Base-by-base conservation (phyloP, 1,139 yeast species). In the Hansenula sp. region DNA sequence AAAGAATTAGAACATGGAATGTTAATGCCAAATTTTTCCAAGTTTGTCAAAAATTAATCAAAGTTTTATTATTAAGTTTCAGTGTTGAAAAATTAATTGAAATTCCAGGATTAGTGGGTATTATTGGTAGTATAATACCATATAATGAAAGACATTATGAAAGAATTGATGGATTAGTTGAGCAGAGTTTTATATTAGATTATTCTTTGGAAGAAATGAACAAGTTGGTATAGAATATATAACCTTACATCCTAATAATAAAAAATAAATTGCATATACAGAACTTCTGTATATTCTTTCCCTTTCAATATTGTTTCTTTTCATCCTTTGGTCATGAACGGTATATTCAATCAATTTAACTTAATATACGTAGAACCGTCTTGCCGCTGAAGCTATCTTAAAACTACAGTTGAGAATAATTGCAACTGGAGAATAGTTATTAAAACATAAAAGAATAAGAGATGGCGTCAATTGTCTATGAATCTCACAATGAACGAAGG, bases 1-100 rank as follows among this genome's bases (percentile, higher is more conserved):
- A 77, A 55, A 81, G 96, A 58, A 73, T 90, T 30, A 78, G 97
- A 56, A 96, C 90, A 60, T 93, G 99, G 99, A 93, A 94, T 63
- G 82, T 94, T 42, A 93, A 90, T 62, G 86, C 89, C 44, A 80
- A 82, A 57, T 82, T 88, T 37, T 87, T 88, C 57, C 81, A 77
- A 44, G 76, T 88, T 46, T 87, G 96, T 24, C 99, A 93, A 62
- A 79, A 79, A 44, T 67, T 90, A 32, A 71, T 93, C 45, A 72
- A 78, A 50, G 83, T 87, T 18, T 66, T 91, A 33, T 66, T 93
- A 47, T 68, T 70, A 38, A 72, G 72, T 35, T 79, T 79, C 53
- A 68, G 73, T 24, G 69, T 81, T 16, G 77, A 78, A 17, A 71
- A 72, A 49, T 66, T 91, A 44, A 72, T 77, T 51, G 80, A 79